Evolutionary conservation across 2,329 filamentous ascomycete genomes (phyloP), one percentile per base, ranked within the genome.

Genomic region (Scopulariopsis brevicaulis): DNA sequence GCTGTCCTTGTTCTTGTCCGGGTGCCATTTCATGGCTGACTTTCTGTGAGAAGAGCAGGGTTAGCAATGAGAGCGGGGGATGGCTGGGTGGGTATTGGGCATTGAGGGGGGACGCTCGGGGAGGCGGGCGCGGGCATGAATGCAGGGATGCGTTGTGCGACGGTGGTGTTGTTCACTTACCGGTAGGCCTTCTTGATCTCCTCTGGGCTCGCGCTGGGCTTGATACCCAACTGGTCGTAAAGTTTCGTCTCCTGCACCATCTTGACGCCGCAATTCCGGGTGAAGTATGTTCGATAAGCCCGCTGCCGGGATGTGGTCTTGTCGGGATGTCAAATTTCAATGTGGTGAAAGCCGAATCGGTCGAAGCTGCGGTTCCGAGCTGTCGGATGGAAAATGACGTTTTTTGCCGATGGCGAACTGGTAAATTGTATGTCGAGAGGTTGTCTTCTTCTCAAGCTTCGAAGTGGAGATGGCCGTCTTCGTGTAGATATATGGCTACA

Each of bases 211-310:
- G 92, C 90, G 60, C 85, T 82, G 43, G 93, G 83, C 71, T 89
- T 87, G 73, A 96, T 77, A 69, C 80, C 78, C 66, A 99, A 80
- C 62, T 84, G 81, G 73, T 97, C 90, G 79, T 99, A 99, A 62
- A 97, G 86, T 74, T 95, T 96, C 57, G 89, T 94, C 78, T 97
- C 93, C 67, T 90, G 88, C 65, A 95, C 90, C 93, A 97, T 96
- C 64, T 65, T 83, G 72, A 65, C 61, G 20, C 11, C 46, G 46
- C 46, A 53, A 53, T 53, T 34, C 5, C 5, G 20, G 34, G 12
- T 18, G 15, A 24, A 32, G 12, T 32, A 12, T 53, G 12, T 7
- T 53, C 5, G 14, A 24, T 24, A 53, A 53, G 7, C 6, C 15
- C 20, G 14, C 18, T 53, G 5, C 8, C 11, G n/a, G 46, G 24